Percentiles rank a stretch among this genome's conserved stretches.
These are phyloP conservation scores for Parmales sp. DNA, from an alignment of 108 stramenopile genomes.

Conservation along the genomic window DNA sequence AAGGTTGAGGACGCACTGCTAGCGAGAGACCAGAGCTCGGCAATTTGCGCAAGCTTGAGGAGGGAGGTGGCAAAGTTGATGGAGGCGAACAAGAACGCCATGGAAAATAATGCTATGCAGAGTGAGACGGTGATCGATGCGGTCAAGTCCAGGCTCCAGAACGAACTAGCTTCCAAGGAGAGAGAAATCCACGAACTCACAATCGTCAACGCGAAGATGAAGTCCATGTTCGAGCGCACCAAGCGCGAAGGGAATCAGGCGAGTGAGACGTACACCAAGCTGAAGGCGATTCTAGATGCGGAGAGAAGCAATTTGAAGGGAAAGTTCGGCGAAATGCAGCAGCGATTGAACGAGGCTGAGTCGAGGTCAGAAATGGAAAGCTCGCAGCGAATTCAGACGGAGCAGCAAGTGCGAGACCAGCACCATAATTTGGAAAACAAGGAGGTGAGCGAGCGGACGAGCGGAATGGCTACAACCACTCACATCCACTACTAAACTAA, in stretches of 20 bases:
- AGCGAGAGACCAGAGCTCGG: not conserved
- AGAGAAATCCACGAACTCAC: not conserved
- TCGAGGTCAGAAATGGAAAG: not conserved
- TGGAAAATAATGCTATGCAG: not conserved
- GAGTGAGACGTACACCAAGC: constrained; percentile 2
- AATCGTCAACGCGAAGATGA: not conserved
- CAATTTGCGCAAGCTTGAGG: not conserved
- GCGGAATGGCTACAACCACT: too few relatives aligned
- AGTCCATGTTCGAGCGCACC: not conserved
- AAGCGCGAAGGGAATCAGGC: not conserved
- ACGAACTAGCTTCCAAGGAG: not conserved
- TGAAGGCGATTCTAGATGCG: not conserved
- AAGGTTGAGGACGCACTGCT: constrained; percentile 6
- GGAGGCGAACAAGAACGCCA: not conserved
- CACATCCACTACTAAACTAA: too few relatives aligned
- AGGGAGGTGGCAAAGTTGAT: not conserved
- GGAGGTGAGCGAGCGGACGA: not conserved
- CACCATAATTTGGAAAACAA: not conserved
- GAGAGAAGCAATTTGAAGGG: not conserved
- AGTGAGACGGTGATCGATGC: not conserved
- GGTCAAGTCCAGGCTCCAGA: not conserved
- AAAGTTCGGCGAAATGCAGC: not conserved
- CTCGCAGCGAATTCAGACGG: too few relatives aligned
- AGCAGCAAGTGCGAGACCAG: not conserved
- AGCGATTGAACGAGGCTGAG: not conserved